Evolutionary conservation across 345 rosid species (phyloP), one percentile per base, ranked within the genome.

Genomic region (Melaleuca quinquenervia): DNA sequence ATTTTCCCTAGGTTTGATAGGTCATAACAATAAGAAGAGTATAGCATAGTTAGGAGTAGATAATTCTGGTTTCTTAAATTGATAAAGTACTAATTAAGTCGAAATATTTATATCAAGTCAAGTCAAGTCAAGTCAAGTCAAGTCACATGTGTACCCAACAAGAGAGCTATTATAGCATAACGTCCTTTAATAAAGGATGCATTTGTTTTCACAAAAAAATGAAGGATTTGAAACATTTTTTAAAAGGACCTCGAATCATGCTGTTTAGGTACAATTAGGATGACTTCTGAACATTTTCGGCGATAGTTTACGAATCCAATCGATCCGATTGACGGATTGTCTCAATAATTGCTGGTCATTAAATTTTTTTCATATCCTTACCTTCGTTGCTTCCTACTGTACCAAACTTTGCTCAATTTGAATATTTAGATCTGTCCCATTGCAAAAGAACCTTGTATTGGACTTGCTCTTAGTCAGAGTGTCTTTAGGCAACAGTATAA

Each of bases 321-420:
- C 11, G 6, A 56, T 56, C 64, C 64, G n/a, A 56, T 62, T 27
- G 21, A 62, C 15, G 12, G 44, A 64, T 64, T 1, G 45, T 64
- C 32, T 16, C 15, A 6, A 64, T 29, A 32, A 32, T 16, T 16
- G 11, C 45, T 2, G 9, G 76, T 32, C 76, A 29, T 64, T 7
- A 64, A 64, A 8, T 1, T 0, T 0, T 0, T 62, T 27, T 62
- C 16, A 62, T 62, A 2, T 62, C 6, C 36, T 29, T 15, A 13
- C 10, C 74, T 27, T 27, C 4, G 41, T 41, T 41, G 41, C 4
- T 8, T 62, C 14, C 10, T 15, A 14, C 7, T 3, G 36, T 62
- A 20, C 5, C 26, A 1, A 60, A 60, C 74, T 27, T 27, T 15
- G 76, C 14, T 64, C 76, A 32, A 29, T 21, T 29, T 64, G 44